Base-by-base conservation (phyloP, 2,329 filamentous ascomycete species). In the Fusarium solani-melongenae region DNA sequence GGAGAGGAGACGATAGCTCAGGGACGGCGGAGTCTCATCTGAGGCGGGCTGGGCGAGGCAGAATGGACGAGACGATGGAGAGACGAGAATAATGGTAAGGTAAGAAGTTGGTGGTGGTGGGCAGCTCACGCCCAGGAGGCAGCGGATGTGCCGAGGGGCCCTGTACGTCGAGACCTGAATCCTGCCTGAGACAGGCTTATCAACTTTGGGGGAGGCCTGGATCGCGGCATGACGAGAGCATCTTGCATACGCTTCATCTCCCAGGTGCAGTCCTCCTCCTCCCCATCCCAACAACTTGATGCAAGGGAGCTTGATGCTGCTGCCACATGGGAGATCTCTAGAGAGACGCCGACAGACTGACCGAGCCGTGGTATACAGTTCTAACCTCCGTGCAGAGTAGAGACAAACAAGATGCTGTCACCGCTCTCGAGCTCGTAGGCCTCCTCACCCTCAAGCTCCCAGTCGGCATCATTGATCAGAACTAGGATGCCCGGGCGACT, bases 391-490 rank as follows among this genome's bases (percentile, higher is more conserved):
- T 99, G 96, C 70, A 99, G 87, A 20, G 96, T 99, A 70, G 95
- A 98, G 71, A 99, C 95, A 84, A 99, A 99, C 74, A 98, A 87
- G 76, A 99, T 93, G 80, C 93, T 96, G 85, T 99, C 96, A 67
- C 91, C 89, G 70, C 87, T 83, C 83, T 96, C 91, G 66, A 99
- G 84, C 83, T 95, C 92, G 81, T 98, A 98, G 74, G 91, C 89
- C 80, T 96, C 95, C 83, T 98, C 96, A 20, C 95, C 96, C 83
- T 98, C 96, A 14, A 99, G 89, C 83, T 98, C 96, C 96, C 96
- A 99, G 82, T 99, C 96, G 29, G 95, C 94, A 78, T 99, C 96
- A 81, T 99, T 99, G 82, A 99, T 97, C 66, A 99, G 88, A 31
- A 98, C 96, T 49, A 99, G 89, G 81, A 99, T 98, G 4, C 96